phyloP scores from a whole-genome alignment of 2,329 filamentous ascomycete genomes.

The Pestalotiopsis sp. region DNA sequence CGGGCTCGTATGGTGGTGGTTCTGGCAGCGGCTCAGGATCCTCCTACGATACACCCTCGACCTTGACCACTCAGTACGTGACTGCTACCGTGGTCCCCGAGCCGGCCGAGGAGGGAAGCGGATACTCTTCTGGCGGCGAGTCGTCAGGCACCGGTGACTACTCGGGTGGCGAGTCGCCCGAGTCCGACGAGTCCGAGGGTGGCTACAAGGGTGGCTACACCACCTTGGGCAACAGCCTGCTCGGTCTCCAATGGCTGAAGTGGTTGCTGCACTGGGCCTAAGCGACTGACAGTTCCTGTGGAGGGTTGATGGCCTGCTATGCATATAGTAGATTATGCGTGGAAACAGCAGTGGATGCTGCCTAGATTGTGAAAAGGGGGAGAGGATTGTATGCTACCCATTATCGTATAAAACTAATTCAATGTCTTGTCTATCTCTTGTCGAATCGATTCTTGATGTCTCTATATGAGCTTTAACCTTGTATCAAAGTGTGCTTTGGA shows the following conservation, averaged over 20 bases:
- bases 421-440: background rate
- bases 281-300: background rate
- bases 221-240: background rate
- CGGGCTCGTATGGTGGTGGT: background rate
- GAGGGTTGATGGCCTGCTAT: background rate
- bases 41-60: background rate
- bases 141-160: background rate
- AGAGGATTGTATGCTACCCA: background rate
- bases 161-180: background rate
- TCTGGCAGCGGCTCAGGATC: background rate
- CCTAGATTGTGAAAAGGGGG: background rate
- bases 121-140: no score
- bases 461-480: background rate
- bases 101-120: background rate
- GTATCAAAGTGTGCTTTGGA: no score
- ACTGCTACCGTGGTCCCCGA: constrained; percentile 1
- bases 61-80: background rate
- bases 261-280: constrained; percentile 3
- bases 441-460: background rate
- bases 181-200: background rate
- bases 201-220: background rate
- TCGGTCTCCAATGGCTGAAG: constrained; percentile 2
- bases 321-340: background rate
- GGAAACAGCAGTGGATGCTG: background rate
- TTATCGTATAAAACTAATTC: background rate